A percentile compares a stretch with the other conserved stretches of the same genome.
These are phyloP conservation scores for Ogataea pilisensis DNA, from an alignment of 805 yeast genomes.

Conservation along the genomic window DNA sequence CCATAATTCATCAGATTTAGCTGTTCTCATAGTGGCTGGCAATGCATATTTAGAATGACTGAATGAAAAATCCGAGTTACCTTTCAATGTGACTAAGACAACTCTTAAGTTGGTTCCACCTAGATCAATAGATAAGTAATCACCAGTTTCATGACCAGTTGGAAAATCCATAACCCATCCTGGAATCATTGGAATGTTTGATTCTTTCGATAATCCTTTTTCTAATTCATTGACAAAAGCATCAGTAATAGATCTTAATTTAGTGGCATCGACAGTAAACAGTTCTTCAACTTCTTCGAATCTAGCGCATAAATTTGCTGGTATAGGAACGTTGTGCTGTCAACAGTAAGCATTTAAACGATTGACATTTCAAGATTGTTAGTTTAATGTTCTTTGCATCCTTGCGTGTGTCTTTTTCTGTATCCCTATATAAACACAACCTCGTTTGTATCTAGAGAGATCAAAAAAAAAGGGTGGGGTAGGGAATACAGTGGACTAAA, in stretches of 20 bases:
- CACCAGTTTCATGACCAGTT: constrained; percentile 86
- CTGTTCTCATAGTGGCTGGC: constrained; percentile 76
- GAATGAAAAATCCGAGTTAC: constrained; percentile 80
- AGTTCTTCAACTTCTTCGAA: constrained; percentile 53
- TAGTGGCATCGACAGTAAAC: constrained; percentile 58
- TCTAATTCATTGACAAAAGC: constrained; percentile 78
- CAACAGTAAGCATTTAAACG: no score
- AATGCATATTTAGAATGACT: constrained; percentile 81
- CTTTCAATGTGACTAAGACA: constrained; percentile 78
- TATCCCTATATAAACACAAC: no score
- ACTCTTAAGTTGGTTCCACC: constrained; percentile 98
- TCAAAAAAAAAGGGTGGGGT: no score
- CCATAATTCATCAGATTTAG: constrained; percentile 73
- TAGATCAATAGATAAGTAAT: constrained; percentile 87
- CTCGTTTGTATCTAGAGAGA: no score
- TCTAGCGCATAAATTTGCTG: constrained; percentile 4
- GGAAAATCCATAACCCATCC: constrained; percentile 96
- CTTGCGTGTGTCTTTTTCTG: no score
- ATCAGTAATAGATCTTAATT: constrained; percentile 60
- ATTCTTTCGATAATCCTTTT: constrained; percentile 70
- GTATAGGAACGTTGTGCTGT: constrained; percentile 7
- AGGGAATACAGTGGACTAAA: no score
- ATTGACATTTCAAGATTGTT: no score
- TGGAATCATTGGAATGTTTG: constrained; percentile 94
- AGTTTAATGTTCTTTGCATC: no score